Conservation (phyloP, 1,284 basidiomycete species). For the Malassezia sp. region DNA sequence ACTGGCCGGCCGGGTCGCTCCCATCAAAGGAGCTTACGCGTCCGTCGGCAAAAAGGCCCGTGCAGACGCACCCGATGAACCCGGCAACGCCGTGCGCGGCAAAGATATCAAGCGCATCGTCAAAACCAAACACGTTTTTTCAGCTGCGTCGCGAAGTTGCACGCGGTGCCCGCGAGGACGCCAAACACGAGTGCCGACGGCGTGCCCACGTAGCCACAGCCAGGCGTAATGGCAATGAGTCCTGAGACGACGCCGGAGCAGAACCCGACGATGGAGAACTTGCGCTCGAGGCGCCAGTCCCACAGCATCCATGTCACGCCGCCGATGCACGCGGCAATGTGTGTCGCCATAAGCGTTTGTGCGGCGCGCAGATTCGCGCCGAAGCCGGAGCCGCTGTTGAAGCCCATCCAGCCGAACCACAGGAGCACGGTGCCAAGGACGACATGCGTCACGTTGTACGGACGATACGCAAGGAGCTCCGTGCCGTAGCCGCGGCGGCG, state of each 20-base stretch:
- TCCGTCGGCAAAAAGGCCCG: conserved; percentile 74
- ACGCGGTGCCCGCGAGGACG: conserved; percentile 66
- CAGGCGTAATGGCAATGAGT: conserved; percentile 65
- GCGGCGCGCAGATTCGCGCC: conserved; percentile 48
- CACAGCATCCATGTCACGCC: conserved; percentile 49
- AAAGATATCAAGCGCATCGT: conserved; percentile 57
- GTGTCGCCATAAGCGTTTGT: conserved; percentile 48
- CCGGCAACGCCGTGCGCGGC: conserved; percentile 82
- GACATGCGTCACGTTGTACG: conserved; percentile 48
- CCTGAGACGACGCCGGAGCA: conserved; percentile 21
- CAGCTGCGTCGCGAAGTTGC: conserved; percentile 89
- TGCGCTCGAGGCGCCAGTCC: conserved; percentile 49
- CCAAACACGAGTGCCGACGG: conserved; percentile 48
- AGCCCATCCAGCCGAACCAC: conserved; percentile 48
- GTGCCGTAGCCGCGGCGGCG: conserved; percentile 49
- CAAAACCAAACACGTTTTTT: conserved; percentile 55
- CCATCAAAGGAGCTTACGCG: conserved; percentile 78
- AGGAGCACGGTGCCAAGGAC: conserved; percentile 49
- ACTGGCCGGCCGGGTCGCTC: conserved; percentile 53
- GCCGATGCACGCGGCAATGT: conserved; percentile 63
- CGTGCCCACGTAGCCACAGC: conserved; percentile 51
- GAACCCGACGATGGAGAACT: conserved; percentile 64
- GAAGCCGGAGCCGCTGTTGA: conserved; percentile 47
- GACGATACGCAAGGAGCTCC: conserved; percentile 47
- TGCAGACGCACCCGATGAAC: conserved; percentile 71